Evolutionary conservation across 2,329 filamentous ascomycete species (phyloP).

Genomic region (Hypoxylon sp.): DNA sequence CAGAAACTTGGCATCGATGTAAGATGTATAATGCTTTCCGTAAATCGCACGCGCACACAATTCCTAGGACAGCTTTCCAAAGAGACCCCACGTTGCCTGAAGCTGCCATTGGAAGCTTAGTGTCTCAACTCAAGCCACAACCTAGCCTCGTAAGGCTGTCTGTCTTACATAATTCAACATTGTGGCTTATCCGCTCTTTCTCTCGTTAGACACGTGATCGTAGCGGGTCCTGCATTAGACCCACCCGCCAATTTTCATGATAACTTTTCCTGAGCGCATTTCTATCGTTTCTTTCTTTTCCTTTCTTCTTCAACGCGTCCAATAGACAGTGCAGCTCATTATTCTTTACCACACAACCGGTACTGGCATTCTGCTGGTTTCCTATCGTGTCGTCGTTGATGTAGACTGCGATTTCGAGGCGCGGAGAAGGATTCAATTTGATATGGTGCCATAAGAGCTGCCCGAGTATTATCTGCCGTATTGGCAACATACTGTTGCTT

Average conservation of each 20-base stretch:
- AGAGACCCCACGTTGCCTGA: conserved; percentile 37
- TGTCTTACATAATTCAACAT: neutral
- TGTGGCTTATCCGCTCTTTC: conserved; percentile 9
- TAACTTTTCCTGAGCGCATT: conserved; percentile 37
- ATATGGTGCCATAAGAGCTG: conserved; percentile 79
- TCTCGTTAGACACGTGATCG: conserved; percentile 44
- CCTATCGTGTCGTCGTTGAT: conserved; percentile 70
- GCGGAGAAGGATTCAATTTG: conserved; percentile 61
- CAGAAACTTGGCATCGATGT: conserved; percentile 29
- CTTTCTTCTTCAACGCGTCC: conserved; percentile 75
- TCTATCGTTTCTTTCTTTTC: conserved; percentile 44
- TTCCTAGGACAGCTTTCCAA: conserved; percentile 35
- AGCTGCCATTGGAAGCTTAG: conserved; percentile 22
- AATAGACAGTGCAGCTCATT: conserved; percentile 90
- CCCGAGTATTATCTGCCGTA: conserved; percentile 69
- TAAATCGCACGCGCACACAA: conserved; percentile 39
- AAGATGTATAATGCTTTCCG: conserved; percentile 25
- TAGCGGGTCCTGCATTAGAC: conserved; percentile 31
- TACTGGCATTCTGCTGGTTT: conserved; percentile 77
- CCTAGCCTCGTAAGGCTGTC: conserved; percentile 17
- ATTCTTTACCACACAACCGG: conserved; percentile 67
- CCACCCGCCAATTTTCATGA: conserved; percentile 43
- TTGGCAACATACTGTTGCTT: conserved; percentile 68
- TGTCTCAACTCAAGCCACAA: conserved; percentile 40
- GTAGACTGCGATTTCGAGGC: conserved; percentile 66